Evolutionary conservation across 2,329 filamentous ascomycete genomes (phyloP).

Genomic region (Fusarium circinatum): DNA sequence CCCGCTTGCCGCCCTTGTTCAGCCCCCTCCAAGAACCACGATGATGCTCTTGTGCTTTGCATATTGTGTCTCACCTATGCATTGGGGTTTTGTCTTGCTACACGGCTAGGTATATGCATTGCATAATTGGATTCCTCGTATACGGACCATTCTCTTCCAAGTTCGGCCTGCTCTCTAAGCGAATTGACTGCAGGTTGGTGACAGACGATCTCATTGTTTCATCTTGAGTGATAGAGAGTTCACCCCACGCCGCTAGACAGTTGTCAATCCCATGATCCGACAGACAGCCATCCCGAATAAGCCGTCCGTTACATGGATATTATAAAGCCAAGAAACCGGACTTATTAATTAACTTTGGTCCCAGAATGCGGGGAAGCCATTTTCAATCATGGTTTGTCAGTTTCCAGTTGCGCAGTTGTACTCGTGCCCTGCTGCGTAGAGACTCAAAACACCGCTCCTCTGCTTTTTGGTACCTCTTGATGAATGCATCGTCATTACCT

Average conservation of each 20-base stretch:
- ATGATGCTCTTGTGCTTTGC: conserved; percentile 11
- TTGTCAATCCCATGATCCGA: conserved; percentile 35
- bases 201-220: conserved; percentile 1
- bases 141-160: neutral
- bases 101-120: neutral
- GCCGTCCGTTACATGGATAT: neutral
- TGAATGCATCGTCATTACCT: neutral
- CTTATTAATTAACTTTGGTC: conserved; percentile 9
- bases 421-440: too few relatives aligned
- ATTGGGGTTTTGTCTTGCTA: neutral
- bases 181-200: neutral
- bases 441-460: neutral
- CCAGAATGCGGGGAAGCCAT: conserved; percentile 17
- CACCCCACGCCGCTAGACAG: conserved; percentile 32
- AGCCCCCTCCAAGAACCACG: conserved; percentile 31
- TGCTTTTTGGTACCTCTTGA: neutral
- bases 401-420: neutral
- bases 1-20: conserved; percentile 12
- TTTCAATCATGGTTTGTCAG: neutral
- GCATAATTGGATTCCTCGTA: neutral
- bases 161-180: neutral
- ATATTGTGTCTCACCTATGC: conserved; percentile 6
- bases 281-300: conserved; percentile 16
- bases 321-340: conserved; percentile 16
- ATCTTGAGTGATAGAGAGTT: neutral